These are phyloP conservation scores for Tetracladium maxilliforme DNA, from an alignment of 2,329 filamentous ascomycete genomes.

Conservation along the genomic window DNA sequence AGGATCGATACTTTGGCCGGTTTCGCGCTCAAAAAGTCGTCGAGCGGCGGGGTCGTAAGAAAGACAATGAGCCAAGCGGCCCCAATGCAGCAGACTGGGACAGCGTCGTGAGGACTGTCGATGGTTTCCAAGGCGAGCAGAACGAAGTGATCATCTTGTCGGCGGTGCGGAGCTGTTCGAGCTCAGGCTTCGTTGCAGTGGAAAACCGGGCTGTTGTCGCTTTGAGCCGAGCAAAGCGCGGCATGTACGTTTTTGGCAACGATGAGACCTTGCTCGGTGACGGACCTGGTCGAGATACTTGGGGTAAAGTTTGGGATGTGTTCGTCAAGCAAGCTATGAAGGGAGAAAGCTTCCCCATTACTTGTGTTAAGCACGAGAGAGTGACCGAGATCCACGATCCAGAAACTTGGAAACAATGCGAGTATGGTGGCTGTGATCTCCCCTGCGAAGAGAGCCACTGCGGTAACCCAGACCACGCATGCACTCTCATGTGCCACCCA, in stretches of 20 bases:
- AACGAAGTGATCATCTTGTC: constrained; percentile 75
- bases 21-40: constrained; percentile 16
- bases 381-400: constrained; percentile 34
- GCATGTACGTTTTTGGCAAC: constrained; percentile 80
- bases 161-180: constrained; percentile 55
- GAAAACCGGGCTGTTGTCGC: constrained; percentile 42
- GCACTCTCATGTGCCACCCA: too few relatives aligned
- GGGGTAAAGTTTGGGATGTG: constrained; percentile 11
- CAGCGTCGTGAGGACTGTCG: constrained; percentile 68
- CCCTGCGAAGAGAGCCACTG: constrained; percentile 22
- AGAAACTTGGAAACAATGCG: constrained; percentile 31
- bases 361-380: constrained; percentile 43
- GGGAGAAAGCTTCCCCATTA: constrained; percentile 38
- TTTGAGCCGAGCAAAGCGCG: constrained; percentile 55
- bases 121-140: constrained; percentile 84
- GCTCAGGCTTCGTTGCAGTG: constrained; percentile 62
- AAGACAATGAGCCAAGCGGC: constrained; percentile 37
- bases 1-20: constrained; percentile 22
- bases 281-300: neutral
- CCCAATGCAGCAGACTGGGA: constrained; percentile 13
- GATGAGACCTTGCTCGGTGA: constrained; percentile 31
- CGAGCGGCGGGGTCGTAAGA: constrained; percentile 2
- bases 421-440: constrained; percentile 33
- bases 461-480: constrained; percentile 12
- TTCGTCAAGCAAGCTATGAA: constrained; percentile 23